Evolutionary conservation across 257 asterid genomes (phyloP), one percentile per base, ranked within the genome.

Genomic region (Solanum appendiculatum): DNA sequence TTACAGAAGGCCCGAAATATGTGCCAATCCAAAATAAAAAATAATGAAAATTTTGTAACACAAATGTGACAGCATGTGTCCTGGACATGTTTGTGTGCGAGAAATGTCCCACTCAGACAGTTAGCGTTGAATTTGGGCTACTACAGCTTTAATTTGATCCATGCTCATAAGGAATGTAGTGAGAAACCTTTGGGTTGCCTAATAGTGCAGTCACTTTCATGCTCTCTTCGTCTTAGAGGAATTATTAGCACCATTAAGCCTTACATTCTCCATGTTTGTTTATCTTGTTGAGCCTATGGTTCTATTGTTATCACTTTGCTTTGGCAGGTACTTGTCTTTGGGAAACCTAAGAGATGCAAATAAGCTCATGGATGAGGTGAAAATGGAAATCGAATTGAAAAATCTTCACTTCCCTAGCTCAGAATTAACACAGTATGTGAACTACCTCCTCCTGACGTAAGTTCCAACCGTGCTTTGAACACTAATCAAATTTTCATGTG

Each of bases 341-440:
- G 99, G 99, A 86, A 97, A 95, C 93, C 89, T 97, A 88, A 92
- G 98, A 95, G 99, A 97, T 92, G 99, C 99, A 82, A 96, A 96
- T 88, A 88, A 86, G 88, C 94, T 95, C 44, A 90, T 94, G 94
- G 98, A 96, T 89, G 98, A 96, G 70, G 88, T 95, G 90, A 93
- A 90, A 89, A 94, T 93, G 93, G 95, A 95, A 92, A 93, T 93
- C 86, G 93, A 92, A 86, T 85, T 75, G 78, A 91, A 89, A 87
- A 93, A 92, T 88, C 68, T 93, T 78, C 93, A 91, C 63, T 92
- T 96, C 72, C 98, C 99, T 86, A 90, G 80, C 86, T 94, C 99
- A 72, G 99, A 97, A 87, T 85, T 96, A 77, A 95, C 94, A 89
- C 93, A 96, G 94, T 86, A 95, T 90, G 90, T 92, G 90, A 88